Evolutionary conservation across 2,329 filamentous ascomycete species (phyloP), one percentile per base, ranked within the genome.

Genomic region (Diaporthe batatas): DNA sequence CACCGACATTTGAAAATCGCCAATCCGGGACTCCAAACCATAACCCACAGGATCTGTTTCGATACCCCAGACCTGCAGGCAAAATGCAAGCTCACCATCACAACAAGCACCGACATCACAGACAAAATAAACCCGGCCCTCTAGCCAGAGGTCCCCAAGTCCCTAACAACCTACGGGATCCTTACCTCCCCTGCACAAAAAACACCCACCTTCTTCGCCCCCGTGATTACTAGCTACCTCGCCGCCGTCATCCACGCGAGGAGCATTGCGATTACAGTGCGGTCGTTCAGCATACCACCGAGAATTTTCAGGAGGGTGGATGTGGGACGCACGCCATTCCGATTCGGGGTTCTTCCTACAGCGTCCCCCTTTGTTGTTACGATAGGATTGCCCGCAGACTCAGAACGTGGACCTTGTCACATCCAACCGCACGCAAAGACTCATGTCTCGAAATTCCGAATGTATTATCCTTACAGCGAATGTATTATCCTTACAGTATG

Each of bases 191-290:
- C 67, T 65, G 77, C 34, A 79, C 76, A 78, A 85, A 80, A 86
- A 72, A 74, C 88, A 42, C 79, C 86, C 58, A 83, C 85, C 47
- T 91, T 96, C 78, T 84, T 96, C 18, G 83, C 87, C 0, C 90
- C 91, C 0, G 82, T 93, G 0, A 79, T 96, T 1, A 87, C 86
- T 1, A 82, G 88, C 0, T 96, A 94, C 82, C 83, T 94, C 92
- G 0, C 85, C 90, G 10, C 92, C 91, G 77, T 83, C 84, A 1
- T 83, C 86, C 0, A 92, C 91, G 29, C 29, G 29, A 5, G 29
- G 29, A 29, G 29, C 29, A 29, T 29, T 29, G 29, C 5, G 29
- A 29, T 29, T 29, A 29, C 29, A 29, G 29, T 29, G 29, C 29
- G 29, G 2, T 29, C 29, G 29, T 29, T 29, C 29, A 29, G 29